phyloP scores from a whole-genome alignment of 176 grass and related monocot species.

The Triticum urartu region DNA sequence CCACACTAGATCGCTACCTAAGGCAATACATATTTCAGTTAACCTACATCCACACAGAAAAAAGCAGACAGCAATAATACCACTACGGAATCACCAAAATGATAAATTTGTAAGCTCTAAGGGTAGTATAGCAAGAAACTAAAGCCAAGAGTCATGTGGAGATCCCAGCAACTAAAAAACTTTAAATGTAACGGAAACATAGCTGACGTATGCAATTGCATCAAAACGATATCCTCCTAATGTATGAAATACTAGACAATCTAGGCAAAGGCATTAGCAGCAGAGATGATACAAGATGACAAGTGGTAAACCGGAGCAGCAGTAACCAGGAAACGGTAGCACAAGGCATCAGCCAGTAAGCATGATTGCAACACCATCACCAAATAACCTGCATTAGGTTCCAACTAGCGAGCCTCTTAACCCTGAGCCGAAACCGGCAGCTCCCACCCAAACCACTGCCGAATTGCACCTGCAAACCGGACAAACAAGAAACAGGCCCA shows the following conservation, averaged over 20 bases:
- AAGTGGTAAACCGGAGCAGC: neutral
- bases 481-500: neutral
- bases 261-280: neutral
- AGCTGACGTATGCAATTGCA: no score
- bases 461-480: neutral
- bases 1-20: neutral
- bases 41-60: neutral
- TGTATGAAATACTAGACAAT: neutral
- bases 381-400: slow-evolving; percentile 23
- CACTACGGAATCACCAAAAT: neutral
- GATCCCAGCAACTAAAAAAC: neutral
- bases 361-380: neutral
- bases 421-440: neutral
- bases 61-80: slow-evolving; percentile 14
- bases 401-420: neutral
- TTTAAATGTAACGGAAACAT: neutral
- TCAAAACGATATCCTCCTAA: no score
- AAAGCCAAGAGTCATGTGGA: neutral
- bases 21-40: neutral
- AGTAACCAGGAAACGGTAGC: slow-evolving; percentile 18
- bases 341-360: neutral
- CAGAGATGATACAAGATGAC: neutral
- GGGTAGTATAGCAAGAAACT: neutral
- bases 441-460: neutral
- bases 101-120: neutral